phyloP scores from a whole-genome alignment of 352 stramenopile genomes.

The Pythium aristosporum region DNA sequence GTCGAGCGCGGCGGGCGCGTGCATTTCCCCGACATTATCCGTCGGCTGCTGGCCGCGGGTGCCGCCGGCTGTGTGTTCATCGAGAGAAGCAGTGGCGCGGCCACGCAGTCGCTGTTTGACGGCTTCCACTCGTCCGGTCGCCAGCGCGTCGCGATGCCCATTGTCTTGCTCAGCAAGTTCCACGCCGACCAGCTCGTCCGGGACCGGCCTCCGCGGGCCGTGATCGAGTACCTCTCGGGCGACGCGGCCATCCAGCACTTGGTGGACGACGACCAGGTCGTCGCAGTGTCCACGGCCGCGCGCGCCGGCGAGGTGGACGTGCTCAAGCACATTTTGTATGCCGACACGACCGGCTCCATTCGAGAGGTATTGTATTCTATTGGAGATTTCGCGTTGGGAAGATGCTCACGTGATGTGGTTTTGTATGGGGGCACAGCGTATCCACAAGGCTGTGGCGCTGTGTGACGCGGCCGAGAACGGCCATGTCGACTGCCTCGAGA shows the following conservation, averaged over 20 bases:
- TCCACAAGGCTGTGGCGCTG: slow-evolving; percentile 72
- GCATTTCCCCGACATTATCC: slow-evolving; percentile 85
- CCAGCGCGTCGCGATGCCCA: slow-evolving; percentile 69
- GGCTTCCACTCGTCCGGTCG: slow-evolving; percentile 85
- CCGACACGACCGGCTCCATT: slow-evolving; percentile 58
- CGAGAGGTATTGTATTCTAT: slow-evolving; percentile 38
- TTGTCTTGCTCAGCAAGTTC: slow-evolving; percentile 76
- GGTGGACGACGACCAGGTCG: slow-evolving; percentile 69
- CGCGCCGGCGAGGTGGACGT: slow-evolving; percentile 72
- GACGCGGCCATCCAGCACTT: slow-evolving; percentile 70
- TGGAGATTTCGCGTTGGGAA: not conserved
- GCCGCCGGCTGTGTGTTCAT: slow-evolving; percentile 79
- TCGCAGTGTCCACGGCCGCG: slow-evolving; percentile 67
- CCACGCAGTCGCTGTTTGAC: slow-evolving; percentile 79
- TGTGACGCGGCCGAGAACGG: slow-evolving; percentile 81
- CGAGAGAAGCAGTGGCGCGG: slow-evolving; percentile 52
- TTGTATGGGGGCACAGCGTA: slow-evolving; percentile 39
- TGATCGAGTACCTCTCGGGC: slow-evolving; percentile 69
- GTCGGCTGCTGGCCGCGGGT: slow-evolving; percentile 58
- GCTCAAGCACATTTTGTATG: slow-evolving; percentile 69
- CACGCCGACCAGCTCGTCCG: slow-evolving; percentile 71
- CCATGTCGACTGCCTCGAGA: slow-evolving; percentile 81
- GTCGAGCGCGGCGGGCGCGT: slow-evolving; percentile 77
- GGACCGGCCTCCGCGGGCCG: slow-evolving; percentile 51
- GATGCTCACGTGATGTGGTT: slow-evolving; percentile 11